Percentiles rank a stretch among this genome's conserved stretches.
These are phyloP conservation scores for Pythium volutum DNA, from an alignment of 352 stramenopile genomes.

Conservation along the genomic window DNA sequence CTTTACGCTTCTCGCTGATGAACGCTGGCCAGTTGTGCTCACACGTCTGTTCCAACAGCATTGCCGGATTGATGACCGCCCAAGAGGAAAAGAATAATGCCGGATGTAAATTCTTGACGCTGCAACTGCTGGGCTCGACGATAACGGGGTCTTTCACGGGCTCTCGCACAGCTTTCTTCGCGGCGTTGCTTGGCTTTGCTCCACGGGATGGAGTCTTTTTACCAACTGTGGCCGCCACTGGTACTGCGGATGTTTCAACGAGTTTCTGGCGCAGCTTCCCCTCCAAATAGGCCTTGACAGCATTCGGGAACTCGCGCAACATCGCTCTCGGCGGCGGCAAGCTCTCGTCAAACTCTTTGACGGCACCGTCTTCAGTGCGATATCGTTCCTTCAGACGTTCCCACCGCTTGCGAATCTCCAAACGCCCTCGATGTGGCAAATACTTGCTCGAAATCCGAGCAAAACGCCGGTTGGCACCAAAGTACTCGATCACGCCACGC, in stretches of 20 bases:
- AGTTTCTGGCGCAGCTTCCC: slow-evolving; percentile 13
- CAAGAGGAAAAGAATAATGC: slow-evolving; percentile 85
- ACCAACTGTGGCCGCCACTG: background rate
- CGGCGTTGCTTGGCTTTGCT: background rate
- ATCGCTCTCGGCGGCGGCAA: slow-evolving; percentile 5
- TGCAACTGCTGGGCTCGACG: slow-evolving; percentile 25
- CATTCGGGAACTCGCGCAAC: slow-evolving; percentile 44
- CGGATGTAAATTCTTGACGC: slow-evolving; percentile 66
- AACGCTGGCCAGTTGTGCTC: slow-evolving; percentile 83
- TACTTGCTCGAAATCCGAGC: slow-evolving; percentile 49
- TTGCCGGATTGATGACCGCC: slow-evolving; percentile 66
- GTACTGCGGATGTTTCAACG: background rate
- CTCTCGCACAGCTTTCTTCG: background rate
- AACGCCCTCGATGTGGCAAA: slow-evolving; percentile 61
- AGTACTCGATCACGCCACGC: slow-evolving; percentile 63
- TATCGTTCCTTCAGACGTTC: slow-evolving; percentile 29
- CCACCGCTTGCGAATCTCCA: slow-evolving; percentile 72
- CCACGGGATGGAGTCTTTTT: background rate
- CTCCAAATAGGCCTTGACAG: slow-evolving; percentile 55
- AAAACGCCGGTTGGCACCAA: slow-evolving; percentile 63
- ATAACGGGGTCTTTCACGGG: background rate
- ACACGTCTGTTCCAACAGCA: slow-evolving; percentile 63
- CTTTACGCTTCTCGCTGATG: slow-evolving; percentile 41
- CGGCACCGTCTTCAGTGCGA: slow-evolving; percentile 22
- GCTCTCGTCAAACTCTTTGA: slow-evolving; percentile 2